Percentiles rank a stretch among this genome's conserved stretches.
Conservation (phyloP, 176 grass and related monocot genomes). For the Bothriochloa decipiens region DNA sequence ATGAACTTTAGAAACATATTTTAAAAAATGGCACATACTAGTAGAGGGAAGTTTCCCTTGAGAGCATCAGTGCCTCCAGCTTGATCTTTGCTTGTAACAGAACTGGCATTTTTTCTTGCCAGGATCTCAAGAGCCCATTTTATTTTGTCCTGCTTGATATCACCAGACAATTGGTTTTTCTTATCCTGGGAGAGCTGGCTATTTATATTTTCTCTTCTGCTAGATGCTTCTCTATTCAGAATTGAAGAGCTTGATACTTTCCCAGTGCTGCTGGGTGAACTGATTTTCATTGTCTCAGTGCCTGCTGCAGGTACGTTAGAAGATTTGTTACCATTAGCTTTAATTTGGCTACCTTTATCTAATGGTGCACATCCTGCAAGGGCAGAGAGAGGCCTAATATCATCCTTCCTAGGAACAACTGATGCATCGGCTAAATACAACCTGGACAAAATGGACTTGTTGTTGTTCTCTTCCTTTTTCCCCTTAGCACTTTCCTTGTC, state of each 20-base stretch:
- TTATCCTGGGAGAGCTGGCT: conserved; percentile 45
- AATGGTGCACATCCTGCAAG: conserved; percentile 38
- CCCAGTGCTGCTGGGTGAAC: conserved; percentile 40
- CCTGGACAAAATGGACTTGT: conserved; percentile 77
- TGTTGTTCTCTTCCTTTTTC: conserved; percentile 48
- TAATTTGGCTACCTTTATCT: conserved; percentile 45
- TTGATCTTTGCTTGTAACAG: conserved; percentile 62
- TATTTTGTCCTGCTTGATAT: conserved; percentile 75
- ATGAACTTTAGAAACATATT: conserved; percentile 23
- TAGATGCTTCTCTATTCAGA: conserved; percentile 42
- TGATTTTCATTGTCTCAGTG: conserved; percentile 39
- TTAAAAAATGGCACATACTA: conserved; percentile 61
- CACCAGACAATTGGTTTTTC: conserved; percentile 46
- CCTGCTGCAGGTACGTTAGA: conserved; percentile 42
- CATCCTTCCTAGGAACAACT: conserved; percentile 93
- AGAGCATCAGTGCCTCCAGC: conserved; percentile 59
- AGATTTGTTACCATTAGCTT: conserved; percentile 39
- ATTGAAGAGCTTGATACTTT: conserved; percentile 41
- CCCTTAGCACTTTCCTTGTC: conserved; percentile 60
- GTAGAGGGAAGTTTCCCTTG: conserved; percentile 68
- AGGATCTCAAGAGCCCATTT: conserved; percentile 96
- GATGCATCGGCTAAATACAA: conserved; percentile 98
- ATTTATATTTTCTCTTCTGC: conserved; percentile 48
- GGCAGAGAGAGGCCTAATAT: conserved; percentile 78
- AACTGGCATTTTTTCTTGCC: conserved; percentile 86